These are phyloP conservation scores for Penicillium sp. DNA, from an alignment of 2,329 filamentous ascomycete genomes.

Conservation along the genomic window DNA sequence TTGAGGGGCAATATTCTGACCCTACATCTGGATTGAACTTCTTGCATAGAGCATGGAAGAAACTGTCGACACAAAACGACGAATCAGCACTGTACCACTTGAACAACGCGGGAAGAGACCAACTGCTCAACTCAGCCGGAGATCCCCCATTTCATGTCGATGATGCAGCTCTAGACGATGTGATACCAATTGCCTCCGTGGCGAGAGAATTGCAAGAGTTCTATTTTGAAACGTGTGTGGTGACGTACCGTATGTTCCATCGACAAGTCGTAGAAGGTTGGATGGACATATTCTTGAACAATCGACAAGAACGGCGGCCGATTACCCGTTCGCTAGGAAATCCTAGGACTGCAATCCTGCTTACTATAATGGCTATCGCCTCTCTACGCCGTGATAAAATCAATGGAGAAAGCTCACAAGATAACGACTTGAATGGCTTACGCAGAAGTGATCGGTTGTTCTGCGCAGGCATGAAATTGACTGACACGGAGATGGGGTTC, in stretches of 20 bases:
- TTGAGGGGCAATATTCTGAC: conserved; percentile 18
- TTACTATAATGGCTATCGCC: conserved; percentile 46
- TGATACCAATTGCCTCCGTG: neutral
- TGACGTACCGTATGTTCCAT: conserved; percentile 13
- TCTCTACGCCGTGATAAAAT: conserved; percentile 32
- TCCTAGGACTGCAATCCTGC: conserved; percentile 38
- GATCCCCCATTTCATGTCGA: conserved; percentile 36
- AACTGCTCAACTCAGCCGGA: conserved; percentile 26
- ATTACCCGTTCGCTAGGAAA: conserved; percentile 34
- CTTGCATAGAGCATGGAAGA: conserved; percentile 16
- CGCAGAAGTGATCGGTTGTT: conserved; percentile 10
- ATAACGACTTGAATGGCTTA: neutral
- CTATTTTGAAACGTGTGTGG: conserved; percentile 13
- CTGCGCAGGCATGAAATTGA: conserved; percentile 27
- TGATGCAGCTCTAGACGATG: conserved; percentile 29
- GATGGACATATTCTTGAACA: conserved; percentile 6
- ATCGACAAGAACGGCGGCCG: conserved; percentile 11
- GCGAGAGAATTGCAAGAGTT: conserved; percentile 4
- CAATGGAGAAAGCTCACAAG: neutral
- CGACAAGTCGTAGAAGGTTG: conserved; percentile 9
- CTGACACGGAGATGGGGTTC: conserved; percentile 31
- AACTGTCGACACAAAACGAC: conserved; percentile 4
- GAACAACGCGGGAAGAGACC: conserved; percentile 3
- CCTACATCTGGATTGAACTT: conserved; percentile 18
- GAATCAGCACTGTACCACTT: neutral